phyloP scores from a whole-genome alignment of 805 yeast genomes.

The Metschnikowia henanensis region DNA sequence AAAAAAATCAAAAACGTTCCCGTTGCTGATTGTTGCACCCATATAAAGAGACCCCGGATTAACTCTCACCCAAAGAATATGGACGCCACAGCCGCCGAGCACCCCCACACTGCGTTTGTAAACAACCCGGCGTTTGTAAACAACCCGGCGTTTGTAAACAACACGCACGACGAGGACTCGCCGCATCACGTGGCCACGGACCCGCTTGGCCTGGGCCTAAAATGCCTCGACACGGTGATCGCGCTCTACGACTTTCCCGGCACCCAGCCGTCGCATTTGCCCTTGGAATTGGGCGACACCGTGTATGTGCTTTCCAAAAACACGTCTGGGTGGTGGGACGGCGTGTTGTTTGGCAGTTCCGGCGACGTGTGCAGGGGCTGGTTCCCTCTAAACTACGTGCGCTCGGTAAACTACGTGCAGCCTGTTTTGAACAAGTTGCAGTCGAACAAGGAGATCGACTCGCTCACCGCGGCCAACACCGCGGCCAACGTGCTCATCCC shows the following conservation, averaged over 20 bases:
- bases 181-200: conserved; percentile 25
- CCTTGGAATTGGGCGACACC: conserved; percentile 63
- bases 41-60: too few species aligned
- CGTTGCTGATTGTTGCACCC: too few species aligned
- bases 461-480: conserved; percentile 46
- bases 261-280: conserved; percentile 51
- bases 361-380: conserved; percentile 67
- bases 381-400: conserved; percentile 73
- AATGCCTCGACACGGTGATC: conserved; percentile 56
- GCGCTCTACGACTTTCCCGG: conserved; percentile 58
- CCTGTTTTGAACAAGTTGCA: conserved; percentile 40
- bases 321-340: conserved; percentile 88
- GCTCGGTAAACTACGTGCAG: conserved; percentile 44
- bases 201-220: conserved; percentile 17
- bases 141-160: too few species aligned
- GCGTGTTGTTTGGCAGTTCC: conserved; percentile 41
- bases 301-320: conserved; percentile 66
- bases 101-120: too few species aligned
- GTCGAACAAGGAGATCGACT: conserved; percentile 40
- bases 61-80: too few species aligned
- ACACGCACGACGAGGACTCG: conserved; percentile 17
- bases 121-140: too few species aligned
- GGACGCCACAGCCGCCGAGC: too few species aligned
- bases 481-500: conserved; percentile 47
- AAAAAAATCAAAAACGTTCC: too few species aligned